These are phyloP conservation scores for Syzygium jambos DNA, from an alignment of 345 rosid genomes.

Conservation along the genomic window DNA sequence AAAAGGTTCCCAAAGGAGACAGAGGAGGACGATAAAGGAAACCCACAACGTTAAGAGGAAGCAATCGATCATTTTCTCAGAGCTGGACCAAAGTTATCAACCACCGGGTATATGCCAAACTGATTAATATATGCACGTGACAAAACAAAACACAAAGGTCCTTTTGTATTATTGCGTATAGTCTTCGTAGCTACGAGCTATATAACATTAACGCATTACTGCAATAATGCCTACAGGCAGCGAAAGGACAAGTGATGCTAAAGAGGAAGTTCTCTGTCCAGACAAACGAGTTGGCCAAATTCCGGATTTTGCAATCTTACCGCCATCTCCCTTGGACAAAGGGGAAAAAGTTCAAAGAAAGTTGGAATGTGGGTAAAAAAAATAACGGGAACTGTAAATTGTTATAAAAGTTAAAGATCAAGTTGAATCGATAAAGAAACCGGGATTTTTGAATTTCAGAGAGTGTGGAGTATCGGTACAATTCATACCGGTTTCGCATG, in stretches of 20 bases:
- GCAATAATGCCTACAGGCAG: neutral
- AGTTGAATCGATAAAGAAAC: neutral
- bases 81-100: neutral
- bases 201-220: neutral
- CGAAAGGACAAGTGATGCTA: neutral
- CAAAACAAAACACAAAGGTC: neutral
- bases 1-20: neutral
- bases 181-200: neutral
- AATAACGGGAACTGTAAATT: neutral
- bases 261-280: neutral
- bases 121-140: neutral
- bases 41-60: neutral
- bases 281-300: neutral
- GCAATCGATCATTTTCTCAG: neutral
- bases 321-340: neutral
- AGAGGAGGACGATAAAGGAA: neutral
- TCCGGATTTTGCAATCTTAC: neutral
- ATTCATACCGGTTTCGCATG: neutral
- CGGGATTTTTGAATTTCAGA: neutral
- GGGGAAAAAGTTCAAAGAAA: neutral
- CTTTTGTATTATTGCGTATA: neutral
- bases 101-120: neutral
- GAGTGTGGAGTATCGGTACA: accelerated
- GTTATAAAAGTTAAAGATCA: accelerated
- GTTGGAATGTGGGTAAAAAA: neutral